Conservation (phyloP, 176 grass and related monocot genomes). For the Ensete glaucum region DNA sequence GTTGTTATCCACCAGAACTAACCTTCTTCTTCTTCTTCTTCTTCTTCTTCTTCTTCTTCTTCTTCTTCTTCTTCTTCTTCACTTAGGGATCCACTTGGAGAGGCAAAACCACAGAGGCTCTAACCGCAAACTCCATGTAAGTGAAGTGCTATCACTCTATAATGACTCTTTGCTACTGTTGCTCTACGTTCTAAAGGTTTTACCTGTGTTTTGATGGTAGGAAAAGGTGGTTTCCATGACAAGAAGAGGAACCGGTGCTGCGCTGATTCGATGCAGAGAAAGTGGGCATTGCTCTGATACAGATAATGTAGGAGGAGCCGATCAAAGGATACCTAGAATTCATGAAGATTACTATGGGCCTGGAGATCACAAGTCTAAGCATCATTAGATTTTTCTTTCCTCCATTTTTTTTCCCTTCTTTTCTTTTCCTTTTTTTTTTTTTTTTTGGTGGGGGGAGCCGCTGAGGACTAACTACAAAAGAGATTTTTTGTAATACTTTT, state of each 20-base stretch:
- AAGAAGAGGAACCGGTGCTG: background rate
- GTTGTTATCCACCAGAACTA: too few relatives aligned
- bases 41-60: too few relatives aligned
- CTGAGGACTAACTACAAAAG: background rate
- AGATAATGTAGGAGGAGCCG: background rate
- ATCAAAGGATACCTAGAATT: constrained; percentile 5
- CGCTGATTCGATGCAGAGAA: background rate
- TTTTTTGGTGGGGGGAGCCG: background rate
- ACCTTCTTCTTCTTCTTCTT: background rate
- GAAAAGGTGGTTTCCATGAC: background rate
- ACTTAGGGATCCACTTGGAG: background rate
- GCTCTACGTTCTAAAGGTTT: background rate
- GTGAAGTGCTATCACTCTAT: background rate
- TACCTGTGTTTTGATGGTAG: background rate
- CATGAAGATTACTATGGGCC: constrained; percentile 18
- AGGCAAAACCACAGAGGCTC: background rate
- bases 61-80: too few relatives aligned
- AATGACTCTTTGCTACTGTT: background rate
- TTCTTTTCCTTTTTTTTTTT: background rate
- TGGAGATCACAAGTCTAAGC: constrained; percentile 21
- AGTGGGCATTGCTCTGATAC: background rate
- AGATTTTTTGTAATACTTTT: background rate
- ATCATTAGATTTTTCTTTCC: background rate
- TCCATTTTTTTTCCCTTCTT: background rate
- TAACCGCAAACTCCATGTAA: background rate